These are phyloP conservation scores for Hanseniaspora jakobsenii DNA, from an alignment of 805 yeast genomes.

Conservation along the genomic window DNA sequence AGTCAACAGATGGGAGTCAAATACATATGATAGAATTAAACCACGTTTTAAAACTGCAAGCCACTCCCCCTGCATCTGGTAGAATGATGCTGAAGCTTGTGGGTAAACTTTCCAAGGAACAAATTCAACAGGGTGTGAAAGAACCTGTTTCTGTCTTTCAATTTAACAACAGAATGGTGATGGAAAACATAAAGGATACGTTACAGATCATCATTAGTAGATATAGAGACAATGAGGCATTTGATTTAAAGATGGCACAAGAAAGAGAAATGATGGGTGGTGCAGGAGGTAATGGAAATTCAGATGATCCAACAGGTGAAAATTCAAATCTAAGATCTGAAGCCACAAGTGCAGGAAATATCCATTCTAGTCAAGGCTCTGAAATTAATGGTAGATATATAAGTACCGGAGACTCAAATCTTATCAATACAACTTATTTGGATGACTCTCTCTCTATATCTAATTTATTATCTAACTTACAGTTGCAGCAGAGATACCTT, in stretches of 20 bases:
- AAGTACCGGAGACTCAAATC: slow-evolving; percentile 20
- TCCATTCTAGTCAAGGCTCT: no score
- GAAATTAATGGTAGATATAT: no score
- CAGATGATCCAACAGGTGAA: no score
- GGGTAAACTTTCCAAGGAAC: slow-evolving; percentile 30
- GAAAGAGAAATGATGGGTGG: slow-evolving; percentile 18
- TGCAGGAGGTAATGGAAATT: no score
- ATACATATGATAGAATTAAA: slow-evolving; percentile 33
- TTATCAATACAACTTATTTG: slow-evolving; percentile 30
- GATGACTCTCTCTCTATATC: slow-evolving; percentile 42
- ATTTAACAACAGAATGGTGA: slow-evolving; percentile 59
- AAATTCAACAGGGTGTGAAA: slow-evolving; percentile 21
- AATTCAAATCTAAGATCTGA: no score
- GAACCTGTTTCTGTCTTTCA: slow-evolving; percentile 36
- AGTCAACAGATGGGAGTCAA: slow-evolving; percentile 40
- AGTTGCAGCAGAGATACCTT: slow-evolving; percentile 66
- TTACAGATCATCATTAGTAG: slow-evolving; percentile 59
- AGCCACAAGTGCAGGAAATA: no score
- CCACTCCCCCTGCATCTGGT: slow-evolving; percentile 54
- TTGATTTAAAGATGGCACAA: slow-evolving; percentile 29
- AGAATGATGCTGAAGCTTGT: slow-evolving; percentile 55
- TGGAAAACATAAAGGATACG: slow-evolving; percentile 60
- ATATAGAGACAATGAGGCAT: slow-evolving; percentile 40
- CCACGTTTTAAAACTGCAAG: slow-evolving; percentile 44
- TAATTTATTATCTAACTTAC: slow-evolving; percentile 54